Conservation (phyloP, 1,139 yeast species). For the Saccharomycopsis hybrid region DNA sequence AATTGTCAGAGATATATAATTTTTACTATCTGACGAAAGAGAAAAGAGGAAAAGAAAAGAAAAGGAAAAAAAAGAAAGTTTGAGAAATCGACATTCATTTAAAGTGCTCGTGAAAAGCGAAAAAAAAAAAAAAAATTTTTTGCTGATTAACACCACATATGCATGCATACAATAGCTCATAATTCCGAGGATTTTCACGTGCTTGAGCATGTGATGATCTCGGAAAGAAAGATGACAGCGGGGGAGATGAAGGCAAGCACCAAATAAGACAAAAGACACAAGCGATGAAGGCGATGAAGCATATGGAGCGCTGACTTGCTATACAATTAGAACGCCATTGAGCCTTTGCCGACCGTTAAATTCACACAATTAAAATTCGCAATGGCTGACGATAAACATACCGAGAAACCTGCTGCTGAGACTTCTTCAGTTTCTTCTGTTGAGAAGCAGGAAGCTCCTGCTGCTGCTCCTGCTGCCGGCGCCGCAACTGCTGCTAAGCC, state of each 20-base stretch:
- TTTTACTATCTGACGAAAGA: constrained; percentile 4
- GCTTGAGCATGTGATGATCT: background rate
- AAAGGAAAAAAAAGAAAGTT: background rate
- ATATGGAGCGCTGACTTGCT: no score
- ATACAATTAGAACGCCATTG: no score
- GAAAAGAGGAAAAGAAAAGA: background rate
- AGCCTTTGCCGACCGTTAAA: no score
- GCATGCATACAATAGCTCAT: background rate
- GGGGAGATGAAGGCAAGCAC: background rate
- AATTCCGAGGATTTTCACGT: background rate
- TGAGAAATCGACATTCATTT: no score
- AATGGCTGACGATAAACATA: no score
- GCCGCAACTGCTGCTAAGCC: background rate
- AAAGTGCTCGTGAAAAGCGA: background rate
- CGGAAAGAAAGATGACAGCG: background rate
- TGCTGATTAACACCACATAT: background rate
- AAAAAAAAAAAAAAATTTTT: background rate
- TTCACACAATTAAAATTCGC: no score
- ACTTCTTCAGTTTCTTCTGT: no score
- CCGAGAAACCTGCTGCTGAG: no score
- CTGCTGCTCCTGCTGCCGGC: background rate
- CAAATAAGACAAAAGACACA: no score
- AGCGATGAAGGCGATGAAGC: no score
- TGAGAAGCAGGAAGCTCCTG: no score
- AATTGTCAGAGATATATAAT: constrained; percentile 4